These are phyloP conservation scores for Erodium texanum DNA, from an alignment of 441 rosid genomes.

Conservation along the genomic window DNA sequence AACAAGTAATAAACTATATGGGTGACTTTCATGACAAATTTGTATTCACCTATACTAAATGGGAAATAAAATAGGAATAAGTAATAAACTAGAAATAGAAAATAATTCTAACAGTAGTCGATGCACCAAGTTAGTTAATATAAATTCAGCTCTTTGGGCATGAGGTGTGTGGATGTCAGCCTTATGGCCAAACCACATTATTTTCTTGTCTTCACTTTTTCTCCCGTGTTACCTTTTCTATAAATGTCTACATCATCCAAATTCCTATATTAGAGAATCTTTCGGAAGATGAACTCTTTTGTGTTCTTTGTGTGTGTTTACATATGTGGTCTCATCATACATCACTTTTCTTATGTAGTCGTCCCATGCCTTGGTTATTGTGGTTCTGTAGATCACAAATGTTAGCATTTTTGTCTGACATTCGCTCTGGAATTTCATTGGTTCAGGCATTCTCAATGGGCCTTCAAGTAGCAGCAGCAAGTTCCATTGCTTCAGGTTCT, in stretches of 20 bases:
- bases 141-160: not conserved
- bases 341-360: not conserved
- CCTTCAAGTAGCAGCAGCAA: conserved; percentile 46
- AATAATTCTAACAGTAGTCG: no score
- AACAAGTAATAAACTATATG: no score
- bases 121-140: no score
- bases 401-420: conserved; percentile 8
- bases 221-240: not conserved
- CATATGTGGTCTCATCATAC: not conserved
- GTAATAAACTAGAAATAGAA: no score
- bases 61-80: no score
- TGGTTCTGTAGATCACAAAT: no score
- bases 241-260: not conserved
- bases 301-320: not conserved
- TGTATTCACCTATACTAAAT: no score
- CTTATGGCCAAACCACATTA: not conserved
- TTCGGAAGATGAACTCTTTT: not conserved
- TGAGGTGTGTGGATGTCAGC: not conserved
- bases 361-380: not conserved
- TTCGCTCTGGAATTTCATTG: conserved; percentile 14
- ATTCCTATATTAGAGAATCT: not conserved
- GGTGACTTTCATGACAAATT: no score
- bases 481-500: conserved; percentile 35
- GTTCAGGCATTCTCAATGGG: conserved; percentile 44
- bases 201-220: not conserved